A percentile compares a stretch with the other conserved stretches of the same genome.
phyloP scores from a whole-genome alignment of 2,329 filamentous ascomycete species.

The Stemphylium lycopersici region DNA sequence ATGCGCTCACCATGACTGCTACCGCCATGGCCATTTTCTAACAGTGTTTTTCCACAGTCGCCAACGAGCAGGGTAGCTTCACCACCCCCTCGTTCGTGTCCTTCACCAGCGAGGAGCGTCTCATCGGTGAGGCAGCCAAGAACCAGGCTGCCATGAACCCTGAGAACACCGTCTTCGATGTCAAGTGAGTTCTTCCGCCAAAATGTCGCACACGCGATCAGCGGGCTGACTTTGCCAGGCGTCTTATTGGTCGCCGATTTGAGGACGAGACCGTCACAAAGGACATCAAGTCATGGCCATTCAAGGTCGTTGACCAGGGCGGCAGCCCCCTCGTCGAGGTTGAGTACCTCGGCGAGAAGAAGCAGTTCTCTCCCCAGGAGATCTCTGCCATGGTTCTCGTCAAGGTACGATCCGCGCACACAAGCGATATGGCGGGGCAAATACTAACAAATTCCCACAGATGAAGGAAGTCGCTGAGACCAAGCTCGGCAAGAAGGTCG shows the following conservation, averaged over 20 bases:
- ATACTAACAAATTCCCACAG: conserved; percentile 56
- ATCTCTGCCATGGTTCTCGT: conserved; percentile 98
- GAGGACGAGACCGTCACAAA: conserved; percentile 98
- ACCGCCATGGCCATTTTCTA: conserved; percentile 21
- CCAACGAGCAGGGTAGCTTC: conserved; percentile 99
- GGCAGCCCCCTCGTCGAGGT: conserved; percentile 93
- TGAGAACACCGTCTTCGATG: conserved; percentile 96
- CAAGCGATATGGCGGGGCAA: neutral
- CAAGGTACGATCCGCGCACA: conserved; percentile 69
- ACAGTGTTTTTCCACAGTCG: conserved; percentile 61
- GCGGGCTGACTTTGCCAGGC: conserved; percentile 63
- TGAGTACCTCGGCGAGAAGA: conserved; percentile 91
- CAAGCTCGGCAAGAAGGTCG: conserved; percentile 98
- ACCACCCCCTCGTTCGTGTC: conserved; percentile 99
- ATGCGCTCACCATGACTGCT: conserved; percentile 48
- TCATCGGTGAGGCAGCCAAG: conserved; percentile 99
- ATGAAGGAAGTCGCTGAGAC: conserved; percentile 99
- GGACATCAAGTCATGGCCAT: conserved; percentile 98
- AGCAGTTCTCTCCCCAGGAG: conserved; percentile 97
- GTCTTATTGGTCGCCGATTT: conserved; percentile 94
- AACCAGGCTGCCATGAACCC: conserved; percentile 99
- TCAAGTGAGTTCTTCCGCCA: conserved; percentile 76
- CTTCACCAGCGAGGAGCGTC: conserved; percentile 97
- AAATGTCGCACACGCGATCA: neutral
- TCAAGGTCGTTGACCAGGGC: conserved; percentile 92